phyloP scores from a whole-genome alignment of 2,329 filamentous ascomycete genomes.

The Colletotrichum aenigma region DNA sequence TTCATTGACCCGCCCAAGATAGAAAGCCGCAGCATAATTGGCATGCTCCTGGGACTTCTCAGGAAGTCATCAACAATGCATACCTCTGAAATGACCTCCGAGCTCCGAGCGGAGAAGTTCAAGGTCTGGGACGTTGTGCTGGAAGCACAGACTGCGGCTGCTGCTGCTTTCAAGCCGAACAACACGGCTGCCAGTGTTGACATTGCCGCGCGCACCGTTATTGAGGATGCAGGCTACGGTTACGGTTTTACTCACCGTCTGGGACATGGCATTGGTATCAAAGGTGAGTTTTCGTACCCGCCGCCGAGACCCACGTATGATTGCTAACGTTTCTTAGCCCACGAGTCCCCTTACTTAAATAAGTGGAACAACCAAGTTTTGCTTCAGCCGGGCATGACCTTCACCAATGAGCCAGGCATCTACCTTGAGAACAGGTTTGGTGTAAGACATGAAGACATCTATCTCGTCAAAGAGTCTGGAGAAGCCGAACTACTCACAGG shows the following conservation, averaged over 20 bases:
- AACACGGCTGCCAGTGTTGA: constrained; percentile 64
- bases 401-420: constrained; percentile 68
- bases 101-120: constrained; percentile 52
- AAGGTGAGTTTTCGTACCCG: constrained; percentile 29
- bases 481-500: constrained; percentile 62
- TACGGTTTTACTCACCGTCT: constrained; percentile 65
- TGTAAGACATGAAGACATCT: constrained; percentile 66
- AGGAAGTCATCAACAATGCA: not conserved
- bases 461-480: constrained; percentile 58
- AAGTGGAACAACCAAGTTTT: constrained; percentile 57
- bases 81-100: not conserved
- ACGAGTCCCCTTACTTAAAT: constrained; percentile 68
- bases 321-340: constrained; percentile 38
- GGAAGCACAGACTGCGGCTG: constrained; percentile 64
- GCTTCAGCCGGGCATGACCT: constrained; percentile 63
- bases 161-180: constrained; percentile 52
- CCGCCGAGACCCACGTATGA: not conserved
- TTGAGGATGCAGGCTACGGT: constrained; percentile 62
- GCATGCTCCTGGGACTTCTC: not conserved
- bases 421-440: constrained; percentile 66
- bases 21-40: not conserved
- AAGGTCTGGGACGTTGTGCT: constrained; percentile 64
- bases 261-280: constrained; percentile 70
- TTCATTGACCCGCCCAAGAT: constrained; percentile 44
- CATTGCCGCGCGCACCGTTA: constrained; percentile 62